Base-by-base conservation (phyloP, 2,329 filamentous ascomycete species). In the Fusarium sp. region DNA sequence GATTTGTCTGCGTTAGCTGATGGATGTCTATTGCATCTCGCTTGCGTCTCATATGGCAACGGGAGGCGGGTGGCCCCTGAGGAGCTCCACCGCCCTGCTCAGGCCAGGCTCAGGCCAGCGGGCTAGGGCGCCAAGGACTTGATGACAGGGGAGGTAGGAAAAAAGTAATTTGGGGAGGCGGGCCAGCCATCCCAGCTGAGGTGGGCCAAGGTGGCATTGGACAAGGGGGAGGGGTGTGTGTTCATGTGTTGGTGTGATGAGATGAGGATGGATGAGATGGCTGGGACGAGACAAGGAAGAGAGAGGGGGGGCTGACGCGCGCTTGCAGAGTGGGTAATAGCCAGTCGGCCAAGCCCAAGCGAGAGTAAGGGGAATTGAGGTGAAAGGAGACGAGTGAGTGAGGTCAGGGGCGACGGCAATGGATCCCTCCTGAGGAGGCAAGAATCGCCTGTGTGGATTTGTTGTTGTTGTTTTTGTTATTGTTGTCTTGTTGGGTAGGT, bases 1-100 rank as follows among this genome's bases (percentile, higher is more conserved):
- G 68, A 68, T 74, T 73, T 76, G 68, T 73, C 74, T 76, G 73
- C 69, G 79, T 79, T 81, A 79, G 79, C 75, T 76, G 77, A 79
- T 73, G 76, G 70, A 76, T 68, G 64, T 74, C 74, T 78, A 76
- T 74, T 74, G 76, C 71, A 79, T 70, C 60, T 78, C 76, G 77
- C 71, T 77, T 79, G 77, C 75, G 77, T 79, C 76, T 79, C 77
- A 79, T 78, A 79, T 79, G 77, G 77, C 77, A 79, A 79, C 77
- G 76, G 69, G 66, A 71, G 72, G 71, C 66, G 66, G 65, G 62
- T 61, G 68, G 68, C 76, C 76, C 77, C 77, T 78, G 74, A 78
- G 68, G 50, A 56, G 69, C 70, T 65, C 76, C 77, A 77, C 76
- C 62, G 56, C 70, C 56, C 69, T 73, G 70, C 69, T 74, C 71